Conservation (phyloP, 345 rosid genomes). For the Chamaenerion angustifolium region DNA sequence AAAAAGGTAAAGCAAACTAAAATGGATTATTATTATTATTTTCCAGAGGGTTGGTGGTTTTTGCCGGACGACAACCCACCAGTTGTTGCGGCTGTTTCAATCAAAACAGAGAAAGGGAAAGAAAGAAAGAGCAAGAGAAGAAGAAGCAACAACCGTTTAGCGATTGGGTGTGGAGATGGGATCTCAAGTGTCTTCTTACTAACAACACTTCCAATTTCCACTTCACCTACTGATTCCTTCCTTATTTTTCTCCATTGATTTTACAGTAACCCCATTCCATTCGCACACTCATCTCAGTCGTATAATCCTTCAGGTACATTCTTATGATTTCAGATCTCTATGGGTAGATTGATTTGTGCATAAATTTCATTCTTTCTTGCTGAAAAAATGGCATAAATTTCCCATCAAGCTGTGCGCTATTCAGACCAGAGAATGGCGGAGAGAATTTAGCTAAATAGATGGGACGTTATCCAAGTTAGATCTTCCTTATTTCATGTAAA, state of each 20-base stretch:
- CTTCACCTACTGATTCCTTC: slow-evolving; percentile 1
- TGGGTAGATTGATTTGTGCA: too few species aligned
- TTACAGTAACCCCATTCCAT: too few species aligned
- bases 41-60: slow-evolving; percentile 9
- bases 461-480: background rate
- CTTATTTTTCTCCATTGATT: background rate
- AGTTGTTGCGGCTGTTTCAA: slow-evolving; percentile 35
- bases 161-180: slow-evolving; percentile 3
- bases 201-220: background rate
- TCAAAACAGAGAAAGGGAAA: slow-evolving; percentile 10
- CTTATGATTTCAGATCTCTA: too few species aligned
- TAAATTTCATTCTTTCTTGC: too few species aligned
- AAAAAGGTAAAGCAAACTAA: background rate
- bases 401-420: background rate
- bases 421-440: too few species aligned
- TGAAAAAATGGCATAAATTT: background rate
- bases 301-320: slow-evolving; percentile 1
- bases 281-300: too few species aligned
- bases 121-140: slow-evolving; percentile 16
- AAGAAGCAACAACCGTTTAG: background rate
- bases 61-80: slow-evolving; percentile 36
- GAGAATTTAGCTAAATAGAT: background rate
- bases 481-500: background rate
- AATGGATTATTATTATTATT: background rate
- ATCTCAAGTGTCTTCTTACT: slow-evolving; percentile 5